Percentiles rank a stretch among this genome's conserved stretches.
Evolutionary conservation across 2,329 filamentous ascomycete species (phyloP).

Genomic region (Aspergillus brasiliensis): DNA sequence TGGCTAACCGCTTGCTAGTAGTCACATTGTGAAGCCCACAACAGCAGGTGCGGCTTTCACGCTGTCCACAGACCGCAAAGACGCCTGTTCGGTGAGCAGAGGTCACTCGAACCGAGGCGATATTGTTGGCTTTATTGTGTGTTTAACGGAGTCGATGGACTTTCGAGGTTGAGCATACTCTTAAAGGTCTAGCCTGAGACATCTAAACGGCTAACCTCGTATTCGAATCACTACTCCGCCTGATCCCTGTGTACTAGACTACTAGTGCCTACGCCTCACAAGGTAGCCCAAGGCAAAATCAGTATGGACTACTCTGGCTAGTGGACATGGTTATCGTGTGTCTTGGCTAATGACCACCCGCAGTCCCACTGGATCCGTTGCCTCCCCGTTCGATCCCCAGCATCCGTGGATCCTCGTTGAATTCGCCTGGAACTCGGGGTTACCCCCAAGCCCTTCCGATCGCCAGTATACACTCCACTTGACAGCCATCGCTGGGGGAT

Average conservation of each 20-base stretch:
- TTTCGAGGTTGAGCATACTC: too few species aligned
- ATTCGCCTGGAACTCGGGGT: neutral
- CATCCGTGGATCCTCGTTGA: neutral
- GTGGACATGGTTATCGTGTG: neutral
- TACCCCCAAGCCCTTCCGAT: neutral
- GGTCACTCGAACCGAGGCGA: too few species aligned
- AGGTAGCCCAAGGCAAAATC: neutral
- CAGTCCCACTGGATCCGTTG: neutral
- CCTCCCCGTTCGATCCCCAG: neutral
- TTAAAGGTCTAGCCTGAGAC: too few species aligned
- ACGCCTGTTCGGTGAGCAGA: too few species aligned
- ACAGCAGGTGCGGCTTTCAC: neutral
- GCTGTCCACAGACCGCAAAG: too few species aligned
- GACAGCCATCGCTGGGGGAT: neutral
- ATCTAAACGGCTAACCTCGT: neutral
- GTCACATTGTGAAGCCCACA: neutral
- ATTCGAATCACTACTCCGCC: neutral
- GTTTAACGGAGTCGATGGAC: too few species aligned
- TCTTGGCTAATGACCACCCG: neutral
- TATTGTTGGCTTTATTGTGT: too few species aligned
- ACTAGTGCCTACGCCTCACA: neutral
- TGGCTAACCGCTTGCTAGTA: neutral
- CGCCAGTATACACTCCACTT: neutral
- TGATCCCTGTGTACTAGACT: neutral
- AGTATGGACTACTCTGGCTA: neutral